phyloP scores from a whole-genome alignment of 805 yeast species.

The Barnettozyma pratensis region DNA sequence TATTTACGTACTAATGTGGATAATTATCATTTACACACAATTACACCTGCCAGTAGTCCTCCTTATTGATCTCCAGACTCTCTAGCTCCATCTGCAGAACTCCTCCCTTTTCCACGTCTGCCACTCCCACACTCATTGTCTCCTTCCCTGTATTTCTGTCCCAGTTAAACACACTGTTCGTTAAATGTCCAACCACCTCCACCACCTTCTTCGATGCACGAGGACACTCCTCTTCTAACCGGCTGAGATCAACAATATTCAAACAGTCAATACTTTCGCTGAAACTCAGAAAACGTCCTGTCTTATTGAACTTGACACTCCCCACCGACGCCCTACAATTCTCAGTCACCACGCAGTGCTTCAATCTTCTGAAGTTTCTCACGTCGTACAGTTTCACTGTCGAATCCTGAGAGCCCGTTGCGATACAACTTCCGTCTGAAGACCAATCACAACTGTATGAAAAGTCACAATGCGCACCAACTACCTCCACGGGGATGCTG shows the following conservation, averaged over 20 bases:
- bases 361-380: slow-evolving; percentile 25
- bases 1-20: no score
- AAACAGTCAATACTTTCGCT: slow-evolving; percentile 58
- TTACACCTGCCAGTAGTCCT: no score
- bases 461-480: slow-evolving; percentile 48
- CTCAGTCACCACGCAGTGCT: slow-evolving; percentile 30
- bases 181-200: no score
- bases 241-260: slow-evolving; percentile 38
- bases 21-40: no score
- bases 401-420: slow-evolving; percentile 60
- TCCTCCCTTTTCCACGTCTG: not conserved
- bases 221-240: not conserved
- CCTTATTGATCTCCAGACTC: no score
- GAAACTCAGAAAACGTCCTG: slow-evolving; percentile 44
- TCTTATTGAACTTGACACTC: slow-evolving; percentile 43
- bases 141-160: not conserved
- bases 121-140: not conserved
- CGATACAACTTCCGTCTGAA: slow-evolving; percentile 35
- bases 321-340: slow-evolving; percentile 45
- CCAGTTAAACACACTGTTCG: not conserved
- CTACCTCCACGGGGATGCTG: slow-evolving; percentile 13
- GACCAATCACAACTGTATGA: slow-evolving; percentile 61
- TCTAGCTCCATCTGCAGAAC: not conserved
- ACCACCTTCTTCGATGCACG: not conserved
- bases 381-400: slow-evolving; percentile 50